Base-by-base conservation (phyloP, 371 early-diverging fungal species). In the Mucor indicus region DNA sequence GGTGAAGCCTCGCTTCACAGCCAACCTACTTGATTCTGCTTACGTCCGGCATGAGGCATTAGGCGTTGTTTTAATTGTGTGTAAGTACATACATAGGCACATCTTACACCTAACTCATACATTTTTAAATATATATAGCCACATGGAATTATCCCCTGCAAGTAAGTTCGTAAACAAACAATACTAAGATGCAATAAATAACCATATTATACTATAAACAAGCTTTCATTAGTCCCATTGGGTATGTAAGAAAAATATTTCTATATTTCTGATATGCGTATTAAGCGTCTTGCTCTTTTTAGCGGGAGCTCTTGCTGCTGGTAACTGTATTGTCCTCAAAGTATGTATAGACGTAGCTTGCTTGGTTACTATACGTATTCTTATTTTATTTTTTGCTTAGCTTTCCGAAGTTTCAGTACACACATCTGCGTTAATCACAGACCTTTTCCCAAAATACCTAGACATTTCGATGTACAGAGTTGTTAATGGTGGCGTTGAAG, bases 271-370 rank as follows among this genome's bases (percentile, higher is more conserved):
- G 10, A 35, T 38, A 24, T 23, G 4, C 1, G 10, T 11, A n/a
- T n/a, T n/a, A n/a, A n/a, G n/a, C n/a, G n/a, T n/a, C n/a, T n/a
- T n/a, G n/a, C n/a, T 8, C 13, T 38, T 39, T 39, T 25, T 23
- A 45, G 74, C 80, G 27, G 86, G 88, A 15, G 93, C 95, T 13
- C 72, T 94, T 52, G 92, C 91, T 17, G 91, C 86, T 16, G 95
- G 95, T 41, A 88, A 89, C 70, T 77, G 84, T 1, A 87, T 69
- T 31, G 70, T 90, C 12, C 16, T 93, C 31, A 93, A 93, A 61
- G 70, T 65, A 60, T 23, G 16, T 20, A 6, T 0, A 15, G 9
- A 20, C n/a, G 12, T 7, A 29, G 13, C n/a, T n/a, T n/a, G 10
- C 0, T 15, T 16, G n/a, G 13, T 1, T 5, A 7, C 29, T 7